A percentile compares a stretch with the other conserved stretches of the same genome.
Conservation (phyloP, 129 eudicot species). For the Flaveria bidentis region DNA sequence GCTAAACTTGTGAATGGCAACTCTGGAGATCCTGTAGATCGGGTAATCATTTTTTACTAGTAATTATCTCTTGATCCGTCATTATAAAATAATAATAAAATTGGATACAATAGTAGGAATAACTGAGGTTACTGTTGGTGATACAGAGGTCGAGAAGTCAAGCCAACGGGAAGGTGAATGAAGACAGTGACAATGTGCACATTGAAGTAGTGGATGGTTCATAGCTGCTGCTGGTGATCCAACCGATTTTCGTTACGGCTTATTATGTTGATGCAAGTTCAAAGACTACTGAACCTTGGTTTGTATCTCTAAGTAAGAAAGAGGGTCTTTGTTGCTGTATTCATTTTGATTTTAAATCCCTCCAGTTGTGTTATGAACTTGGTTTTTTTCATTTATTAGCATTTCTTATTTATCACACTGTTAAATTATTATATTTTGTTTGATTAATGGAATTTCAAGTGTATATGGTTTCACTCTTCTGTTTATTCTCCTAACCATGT, state of each 20-base stretch:
- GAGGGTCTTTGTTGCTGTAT: constrained; percentile 22
- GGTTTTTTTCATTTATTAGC: constrained; percentile 22
- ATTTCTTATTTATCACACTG: constrained; percentile 14
- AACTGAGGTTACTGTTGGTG: constrained; percentile 15
- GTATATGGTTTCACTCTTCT: constrained; percentile 6
- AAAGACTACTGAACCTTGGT: constrained; percentile 30
- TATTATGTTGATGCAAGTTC: constrained; percentile 25
- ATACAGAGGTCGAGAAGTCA: constrained; percentile 77
- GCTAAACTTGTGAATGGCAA: constrained; percentile 72
- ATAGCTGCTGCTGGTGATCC: constrained; percentile 33
- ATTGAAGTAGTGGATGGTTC: constrained; percentile 59
- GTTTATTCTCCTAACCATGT: neutral
- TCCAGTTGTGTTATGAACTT: constrained; percentile 44
- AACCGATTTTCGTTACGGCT: constrained; percentile 19
- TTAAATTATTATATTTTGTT: constrained; percentile 7
- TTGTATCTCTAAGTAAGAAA: constrained; percentile 29
- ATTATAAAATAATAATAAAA: neutral
- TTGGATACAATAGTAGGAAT: neutral
- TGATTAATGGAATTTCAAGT: constrained; percentile 9
- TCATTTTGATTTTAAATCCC: constrained; percentile 27
- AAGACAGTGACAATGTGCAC: constrained; percentile 51
- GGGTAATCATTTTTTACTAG: constrained; percentile 50
- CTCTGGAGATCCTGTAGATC: constrained; percentile 62
- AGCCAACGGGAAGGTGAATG: constrained; percentile 68
- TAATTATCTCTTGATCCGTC: neutral